A percentile compares a stretch with the other conserved stretches of the same genome.
These are phyloP conservation scores for Gremmenia infestans DNA, from an alignment of 2,329 filamentous ascomycete genomes.

Conservation along the genomic window DNA sequence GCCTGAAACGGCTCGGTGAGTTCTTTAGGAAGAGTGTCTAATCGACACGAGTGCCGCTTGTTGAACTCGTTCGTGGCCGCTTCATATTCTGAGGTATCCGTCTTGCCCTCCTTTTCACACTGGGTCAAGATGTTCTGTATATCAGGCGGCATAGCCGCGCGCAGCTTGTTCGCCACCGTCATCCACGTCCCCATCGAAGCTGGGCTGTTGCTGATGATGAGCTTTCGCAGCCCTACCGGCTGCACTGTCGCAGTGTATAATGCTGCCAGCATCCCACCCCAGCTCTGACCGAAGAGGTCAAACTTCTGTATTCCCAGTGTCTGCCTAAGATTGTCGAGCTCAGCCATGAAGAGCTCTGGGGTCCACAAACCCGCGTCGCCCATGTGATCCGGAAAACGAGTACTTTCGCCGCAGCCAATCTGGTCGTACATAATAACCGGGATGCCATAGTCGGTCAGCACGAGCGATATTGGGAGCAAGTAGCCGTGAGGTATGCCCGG, in stretches of 20 bases:
- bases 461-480: conserved; percentile 33
- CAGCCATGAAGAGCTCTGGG: conserved; percentile 40
- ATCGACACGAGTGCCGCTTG: conserved; percentile 27
- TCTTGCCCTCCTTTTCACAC: conserved; percentile 16
- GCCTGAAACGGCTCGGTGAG: conserved; percentile 29
- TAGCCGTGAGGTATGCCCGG: conserved; percentile 41
- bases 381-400: conserved; percentile 40
- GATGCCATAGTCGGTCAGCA: conserved; percentile 33
- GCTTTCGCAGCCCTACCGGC: not conserved
- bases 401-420: conserved; percentile 44
- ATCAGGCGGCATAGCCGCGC: conserved; percentile 1
- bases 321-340: conserved; percentile 39
- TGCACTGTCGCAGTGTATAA: conserved; percentile 9
- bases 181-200: conserved; percentile 5
- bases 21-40: conserved; percentile 31
- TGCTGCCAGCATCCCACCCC: not conserved
- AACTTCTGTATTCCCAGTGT: not conserved
- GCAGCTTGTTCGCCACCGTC: not conserved
- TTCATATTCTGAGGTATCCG: conserved; percentile 26
- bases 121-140: conserved; percentile 1
- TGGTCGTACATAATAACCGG: conserved; percentile 50
- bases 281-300: conserved; percentile 1
- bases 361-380: conserved; percentile 43
- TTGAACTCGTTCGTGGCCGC: conserved; percentile 27
- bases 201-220: conserved; percentile 3